A percentile compares a stretch with the other conserved stretches of the same genome.
Evolutionary conservation across 2,329 filamentous ascomycete species (phyloP).

Genomic region (Aspergillus sergii): DNA sequence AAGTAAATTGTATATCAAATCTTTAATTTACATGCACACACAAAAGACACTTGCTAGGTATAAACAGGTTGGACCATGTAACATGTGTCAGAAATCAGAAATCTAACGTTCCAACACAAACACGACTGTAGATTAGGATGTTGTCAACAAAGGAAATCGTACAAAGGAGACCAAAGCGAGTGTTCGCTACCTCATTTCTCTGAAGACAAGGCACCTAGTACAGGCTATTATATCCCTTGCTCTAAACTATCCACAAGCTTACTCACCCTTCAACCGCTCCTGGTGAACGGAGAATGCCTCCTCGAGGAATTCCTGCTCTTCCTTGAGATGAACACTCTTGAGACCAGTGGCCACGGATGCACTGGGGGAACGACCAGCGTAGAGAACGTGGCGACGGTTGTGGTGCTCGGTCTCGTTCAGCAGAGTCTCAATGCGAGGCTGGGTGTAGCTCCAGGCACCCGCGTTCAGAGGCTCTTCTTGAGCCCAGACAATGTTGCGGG

Average conservation of each 20-base stretch:
- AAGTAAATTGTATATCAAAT: constrained; percentile 22
- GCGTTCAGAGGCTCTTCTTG: constrained; percentile 98
- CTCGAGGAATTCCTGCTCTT: constrained; percentile 81
- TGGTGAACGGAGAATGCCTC: constrained; percentile 66
- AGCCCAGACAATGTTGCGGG: constrained; percentile 94
- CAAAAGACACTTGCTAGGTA: constrained; percentile 30
- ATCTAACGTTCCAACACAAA: constrained; percentile 26
- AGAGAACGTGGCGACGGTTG: constrained; percentile 95
- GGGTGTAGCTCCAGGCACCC: constrained; percentile 94
- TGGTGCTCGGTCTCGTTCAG: constrained; percentile 89
- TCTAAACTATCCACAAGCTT: constrained; percentile 28
- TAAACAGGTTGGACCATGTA: constrained; percentile 25
- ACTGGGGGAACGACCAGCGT: constrained; percentile 90
- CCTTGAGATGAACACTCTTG: constrained; percentile 85
- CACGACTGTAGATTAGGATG: constrained; percentile 21
- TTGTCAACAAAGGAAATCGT: constrained; percentile 28
- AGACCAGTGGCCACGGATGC: constrained; percentile 91
- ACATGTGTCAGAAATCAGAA: constrained; percentile 16
- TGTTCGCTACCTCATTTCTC: constrained; percentile 29
- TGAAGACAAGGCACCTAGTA: constrained; percentile 28
- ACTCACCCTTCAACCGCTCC: constrained; percentile 68
- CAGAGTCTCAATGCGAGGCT: constrained; percentile 94
- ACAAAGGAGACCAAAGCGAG: constrained; percentile 30
- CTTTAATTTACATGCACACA: constrained; percentile 27
- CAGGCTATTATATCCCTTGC: constrained; percentile 21